These are phyloP conservation scores for Pseudocercospora vitis DNA, from an alignment of 2,329 filamentous ascomycete genomes.

Conservation along the genomic window DNA sequence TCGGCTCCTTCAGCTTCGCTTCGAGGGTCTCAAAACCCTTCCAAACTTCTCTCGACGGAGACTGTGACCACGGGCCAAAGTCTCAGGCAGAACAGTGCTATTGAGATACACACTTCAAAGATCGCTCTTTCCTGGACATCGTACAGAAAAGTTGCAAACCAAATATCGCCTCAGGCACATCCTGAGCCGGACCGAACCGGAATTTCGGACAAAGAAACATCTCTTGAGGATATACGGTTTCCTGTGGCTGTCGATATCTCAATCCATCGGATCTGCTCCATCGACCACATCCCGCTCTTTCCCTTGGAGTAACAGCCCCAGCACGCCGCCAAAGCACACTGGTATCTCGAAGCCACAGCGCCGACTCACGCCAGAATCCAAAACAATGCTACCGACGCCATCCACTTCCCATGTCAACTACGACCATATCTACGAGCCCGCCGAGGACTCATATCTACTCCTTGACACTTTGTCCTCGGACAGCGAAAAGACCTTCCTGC, in stretches of 20 bases:
- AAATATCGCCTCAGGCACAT: no score
- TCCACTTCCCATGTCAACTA: constrained; percentile 90
- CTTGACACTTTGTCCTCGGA: constrained; percentile 82
- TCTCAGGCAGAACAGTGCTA: no score
- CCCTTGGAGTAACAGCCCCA: no score
- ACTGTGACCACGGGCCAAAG: no score
- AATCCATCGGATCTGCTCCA: no score
- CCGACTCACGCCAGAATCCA: not conserved
- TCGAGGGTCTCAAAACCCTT: constrained; percentile 1
- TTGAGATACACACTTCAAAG: no score
- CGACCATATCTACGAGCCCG: constrained; percentile 86
- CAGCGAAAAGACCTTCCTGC: constrained; percentile 68
- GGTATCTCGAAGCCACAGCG: constrained; percentile 9
- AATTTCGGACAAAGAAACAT: no score
- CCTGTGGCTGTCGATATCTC: constrained; percentile 1
- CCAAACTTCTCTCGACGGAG: no score
- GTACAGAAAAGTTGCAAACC: no score
- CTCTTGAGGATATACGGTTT: no score
- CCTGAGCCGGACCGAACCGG: no score
- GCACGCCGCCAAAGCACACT: not conserved
- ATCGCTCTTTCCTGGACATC: no score
- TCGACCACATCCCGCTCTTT: not conserved
- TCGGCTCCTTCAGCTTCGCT: constrained; percentile 13
- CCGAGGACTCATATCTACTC: constrained; percentile 92
- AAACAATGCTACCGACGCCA: constrained; percentile 82